A percentile compares a stretch with the other conserved stretches of the same genome.
These are phyloP conservation scores for Seminavis robusta DNA, from an alignment of 108 stramenopile genomes.

Conservation along the genomic window DNA sequence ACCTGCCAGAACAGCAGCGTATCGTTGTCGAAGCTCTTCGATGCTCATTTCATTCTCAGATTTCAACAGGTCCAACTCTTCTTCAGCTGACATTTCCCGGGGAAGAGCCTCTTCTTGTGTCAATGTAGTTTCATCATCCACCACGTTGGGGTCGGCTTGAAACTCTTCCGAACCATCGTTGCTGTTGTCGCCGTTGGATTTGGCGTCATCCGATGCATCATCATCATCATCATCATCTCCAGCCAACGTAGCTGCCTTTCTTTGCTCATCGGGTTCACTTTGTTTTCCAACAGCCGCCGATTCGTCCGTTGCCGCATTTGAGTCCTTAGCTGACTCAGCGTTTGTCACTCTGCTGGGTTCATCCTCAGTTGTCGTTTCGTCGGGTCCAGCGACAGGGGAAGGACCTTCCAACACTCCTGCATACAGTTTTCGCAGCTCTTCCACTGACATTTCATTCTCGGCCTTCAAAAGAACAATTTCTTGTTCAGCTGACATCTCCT, in stretches of 20 bases:
- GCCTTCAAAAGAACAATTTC: slow-evolving; percentile 52
- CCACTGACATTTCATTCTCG: slow-evolving; percentile 66
- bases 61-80: slow-evolving; percentile 40
- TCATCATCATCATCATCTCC: slow-evolving; percentile 47
- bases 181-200: slow-evolving; percentile 24
- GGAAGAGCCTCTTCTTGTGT: slow-evolving; percentile 43
- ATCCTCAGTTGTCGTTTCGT: not conserved
- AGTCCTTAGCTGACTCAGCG: not conserved
- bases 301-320: not conserved
- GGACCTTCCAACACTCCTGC: too few species aligned
- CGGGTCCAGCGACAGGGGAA: slow-evolving; percentile 4
- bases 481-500: slow-evolving; percentile 55
- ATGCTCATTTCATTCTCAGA: slow-evolving; percentile 59
- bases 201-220: slow-evolving; percentile 33
- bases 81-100: slow-evolving; percentile 44
- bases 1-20: too few species aligned
- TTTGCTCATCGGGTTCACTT: not conserved
- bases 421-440: slow-evolving; percentile 64
- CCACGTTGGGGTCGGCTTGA: slow-evolving; percentile 32
- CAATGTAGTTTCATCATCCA: slow-evolving; percentile 57
- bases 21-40: slow-evolving; percentile 59
- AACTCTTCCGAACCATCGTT: slow-evolving; percentile 48
- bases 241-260: not conserved
- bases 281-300: not conserved
- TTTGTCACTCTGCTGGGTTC: not conserved